A percentile compares a stretch with the other conserved stretches of the same genome.
Evolutionary conservation across 1,139 yeast species (phyloP).

Genomic region (Pichia norvegensis): DNA sequence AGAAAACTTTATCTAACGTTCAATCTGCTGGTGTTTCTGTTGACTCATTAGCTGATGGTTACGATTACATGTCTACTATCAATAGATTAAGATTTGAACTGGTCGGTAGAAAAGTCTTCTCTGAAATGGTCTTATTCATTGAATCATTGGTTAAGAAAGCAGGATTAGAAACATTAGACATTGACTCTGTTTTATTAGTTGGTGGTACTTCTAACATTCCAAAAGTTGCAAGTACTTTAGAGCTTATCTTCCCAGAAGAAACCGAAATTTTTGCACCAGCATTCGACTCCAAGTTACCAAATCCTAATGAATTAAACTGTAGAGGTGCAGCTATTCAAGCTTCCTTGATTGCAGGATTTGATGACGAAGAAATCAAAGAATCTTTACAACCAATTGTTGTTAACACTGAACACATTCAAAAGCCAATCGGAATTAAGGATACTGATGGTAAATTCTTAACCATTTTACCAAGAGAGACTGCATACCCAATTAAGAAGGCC

Average conservation of each 20-base stretch:
- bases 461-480: conserved; percentile 75
- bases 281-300: conserved; percentile 63
- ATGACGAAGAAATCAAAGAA: conserved; percentile 78
- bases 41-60: conserved; percentile 91
- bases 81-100: conserved; percentile 93
- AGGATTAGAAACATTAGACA: conserved; percentile 72
- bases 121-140: conserved; percentile 69
- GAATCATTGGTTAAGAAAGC: conserved; percentile 75
- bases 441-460: conserved; percentile 67
- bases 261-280: conserved; percentile 75
- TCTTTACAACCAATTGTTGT: conserved; percentile 80
- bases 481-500: conserved; percentile 84
- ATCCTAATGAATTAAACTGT: conserved; percentile 84
- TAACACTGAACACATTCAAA: conserved; percentile 79
- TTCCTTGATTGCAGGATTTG: conserved; percentile 73
- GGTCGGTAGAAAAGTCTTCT: conserved; percentile 70
- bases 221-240: conserved; percentile 72
- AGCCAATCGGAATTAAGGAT: conserved; percentile 80
- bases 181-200: conserved; percentile 83
- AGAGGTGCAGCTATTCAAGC: conserved; percentile 99
- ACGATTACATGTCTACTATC: conserved; percentile 85
- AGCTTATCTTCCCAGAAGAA: conserved; percentile 70
- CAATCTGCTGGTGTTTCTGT: conserved; percentile 85
- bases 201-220: conserved; percentile 96
- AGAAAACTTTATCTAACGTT: conserved; percentile 89